Evolutionary conservation across 2,329 filamentous ascomycete species (phyloP).

Genomic region (Diaporthe velutina): DNA sequence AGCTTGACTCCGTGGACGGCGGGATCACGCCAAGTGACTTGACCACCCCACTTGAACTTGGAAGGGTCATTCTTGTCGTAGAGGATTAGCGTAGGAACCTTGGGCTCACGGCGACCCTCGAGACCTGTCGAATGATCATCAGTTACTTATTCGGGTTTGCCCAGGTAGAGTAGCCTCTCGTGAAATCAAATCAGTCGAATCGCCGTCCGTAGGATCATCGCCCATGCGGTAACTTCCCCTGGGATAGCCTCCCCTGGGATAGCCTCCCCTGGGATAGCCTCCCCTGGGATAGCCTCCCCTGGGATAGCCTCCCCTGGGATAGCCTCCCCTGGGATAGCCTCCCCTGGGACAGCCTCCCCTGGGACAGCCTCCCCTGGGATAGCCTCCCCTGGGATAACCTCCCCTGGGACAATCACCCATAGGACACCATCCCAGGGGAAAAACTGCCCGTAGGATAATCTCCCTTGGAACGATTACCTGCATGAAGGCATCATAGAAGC

Average conservation of each 20-base stretch:
- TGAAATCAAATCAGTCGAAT: too few relatives aligned
- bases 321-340: too few relatives aligned
- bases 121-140: constrained; percentile 1
- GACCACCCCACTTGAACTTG: constrained; percentile 34
- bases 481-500: too few relatives aligned
- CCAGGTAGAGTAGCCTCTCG: not conserved
- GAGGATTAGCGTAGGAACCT: not conserved
- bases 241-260: too few relatives aligned
- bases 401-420: not conserved
- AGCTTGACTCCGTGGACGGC: constrained; percentile 35
- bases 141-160: not conserved
- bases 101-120: constrained; percentile 20
- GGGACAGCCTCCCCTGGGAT: too few relatives aligned
- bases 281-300: not conserved
- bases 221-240: too few relatives aligned
- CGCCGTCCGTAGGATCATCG: not conserved
- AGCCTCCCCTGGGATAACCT: not conserved
- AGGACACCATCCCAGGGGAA: too few relatives aligned
- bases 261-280: too few relatives aligned
- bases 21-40: constrained; percentile 16
- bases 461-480: not conserved
- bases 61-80: constrained; percentile 14
- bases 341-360: too few relatives aligned
- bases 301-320: not conserved
- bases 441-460: too few relatives aligned